phyloP scores from a whole-genome alignment of 2,329 filamentous ascomycete genomes.

The Fusarium poae region DNA sequence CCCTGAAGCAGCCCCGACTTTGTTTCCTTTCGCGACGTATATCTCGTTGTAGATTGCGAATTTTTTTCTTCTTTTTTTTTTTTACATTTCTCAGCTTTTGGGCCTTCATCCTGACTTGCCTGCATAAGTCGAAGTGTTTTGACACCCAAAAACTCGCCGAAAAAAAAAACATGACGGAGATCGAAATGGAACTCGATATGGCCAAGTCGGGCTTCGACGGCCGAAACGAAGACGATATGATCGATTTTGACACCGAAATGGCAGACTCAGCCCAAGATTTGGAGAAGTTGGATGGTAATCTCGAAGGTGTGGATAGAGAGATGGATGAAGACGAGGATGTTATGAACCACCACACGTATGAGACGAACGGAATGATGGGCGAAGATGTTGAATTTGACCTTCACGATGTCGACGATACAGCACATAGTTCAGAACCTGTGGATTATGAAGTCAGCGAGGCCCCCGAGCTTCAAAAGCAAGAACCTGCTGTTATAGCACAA shows the following conservation, averaged over 20 bases:
- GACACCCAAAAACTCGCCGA: not conserved
- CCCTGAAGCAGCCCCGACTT: not conserved
- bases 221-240: conserved; percentile 53
- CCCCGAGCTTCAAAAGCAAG: conserved; percentile 21
- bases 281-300: conserved; percentile 15
- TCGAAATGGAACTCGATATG: conserved; percentile 53
- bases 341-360: conserved; percentile 32
- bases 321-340: conserved; percentile 39
- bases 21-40: not conserved
- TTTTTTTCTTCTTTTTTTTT: not conserved
- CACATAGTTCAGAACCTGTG: conserved; percentile 18
- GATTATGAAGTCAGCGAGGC: conserved; percentile 21
- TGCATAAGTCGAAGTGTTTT: not conserved
- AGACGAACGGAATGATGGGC: conserved; percentile 40
- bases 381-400: conserved; percentile 43
- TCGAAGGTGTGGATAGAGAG: conserved; percentile 34
- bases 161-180: conserved; percentile 45
- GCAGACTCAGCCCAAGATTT: conserved; percentile 37
- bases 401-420: conserved; percentile 20
- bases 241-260: conserved; percentile 57
- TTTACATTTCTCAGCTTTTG: not conserved
- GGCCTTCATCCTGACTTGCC: not conserved
- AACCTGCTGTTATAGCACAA: conserved; percentile 20
- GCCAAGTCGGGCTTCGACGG: conserved; percentile 44
- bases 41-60: not conserved